Base-by-base conservation (phyloP, 352 stramenopile genomes). In the Aphanomyces invadans region DNA sequence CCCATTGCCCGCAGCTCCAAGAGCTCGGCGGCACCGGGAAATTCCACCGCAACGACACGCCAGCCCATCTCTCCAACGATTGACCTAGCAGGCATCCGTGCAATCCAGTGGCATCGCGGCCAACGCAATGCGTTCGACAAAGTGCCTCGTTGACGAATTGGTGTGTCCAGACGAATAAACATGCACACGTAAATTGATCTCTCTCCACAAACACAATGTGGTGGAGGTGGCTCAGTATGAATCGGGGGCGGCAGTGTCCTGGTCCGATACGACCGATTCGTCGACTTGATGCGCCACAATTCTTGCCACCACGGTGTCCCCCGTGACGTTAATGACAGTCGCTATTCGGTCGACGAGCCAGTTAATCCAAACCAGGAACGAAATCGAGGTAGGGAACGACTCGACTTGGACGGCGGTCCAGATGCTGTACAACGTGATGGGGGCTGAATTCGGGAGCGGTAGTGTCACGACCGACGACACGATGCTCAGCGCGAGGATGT, bases 331-430 rank as follows among this genome's bases (percentile, higher is more conserved):
- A 29, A 69, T 33, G 21, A 38, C 60, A 3, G 70, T 73, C 23
- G 46, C 52, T 23, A 78, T 63, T 2, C 73, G 73, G 55, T 75
- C 70, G 39, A 78, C 42, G 28, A 78, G 52, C 73, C 70, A 78
- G 57, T 73, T 69, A 26, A 70, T 53, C n/a, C 23, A 9, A 21
- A 33, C 25, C 9, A 67, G n/a, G 3, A 63, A 70, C 4, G 52
- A 54, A 44, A 74, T 46, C n/a, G 62, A 44, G 17, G 28, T 33
- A 19, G 60, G 60, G 19, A 67, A 59, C 4, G 32, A 59, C 12
- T 60, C 57, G 2, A 42, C 38, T 3, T 65, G 69, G 48, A 71
- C 66, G 10, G 49, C 70, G 7, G 52, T 71, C 71, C 71, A 76
- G 44, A 76, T 70, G 39, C 70, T 71, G 39, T 71, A 75, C 25